Percentiles rank a stretch among this genome's conserved stretches.
Conservation (phyloP, 257 asterid species). For the Jaltomata sinuosa region DNA sequence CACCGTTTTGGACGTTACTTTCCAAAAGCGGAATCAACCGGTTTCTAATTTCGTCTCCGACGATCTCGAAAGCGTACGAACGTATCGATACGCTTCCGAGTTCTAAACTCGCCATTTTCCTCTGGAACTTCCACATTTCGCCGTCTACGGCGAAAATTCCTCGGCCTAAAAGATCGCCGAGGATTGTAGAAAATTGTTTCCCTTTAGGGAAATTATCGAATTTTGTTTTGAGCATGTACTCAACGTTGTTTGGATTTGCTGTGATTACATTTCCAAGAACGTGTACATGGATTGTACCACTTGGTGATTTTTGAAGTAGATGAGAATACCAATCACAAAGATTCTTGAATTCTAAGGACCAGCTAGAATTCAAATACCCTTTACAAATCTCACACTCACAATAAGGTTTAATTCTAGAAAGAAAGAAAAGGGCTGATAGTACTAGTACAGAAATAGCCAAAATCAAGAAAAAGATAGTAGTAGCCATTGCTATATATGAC, state of each 20-base stretch:
- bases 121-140: constrained; percentile 64
- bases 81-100: constrained; percentile 51
- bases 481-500: constrained; percentile 10
- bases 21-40: constrained; percentile 48
- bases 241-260: constrained; percentile 50
- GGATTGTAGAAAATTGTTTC: constrained; percentile 38
- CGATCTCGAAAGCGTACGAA: constrained; percentile 45
- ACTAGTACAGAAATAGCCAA: constrained; percentile 3
- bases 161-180: constrained; percentile 66
- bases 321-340: constrained; percentile 80
- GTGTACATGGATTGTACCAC: constrained; percentile 65
- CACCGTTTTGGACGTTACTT: neutral
- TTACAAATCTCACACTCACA: constrained; percentile 62
- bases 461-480: constrained; percentile 16
- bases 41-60: constrained; percentile 30
- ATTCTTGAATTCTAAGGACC: constrained; percentile 47
- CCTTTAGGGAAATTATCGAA: constrained; percentile 76
- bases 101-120: constrained; percentile 64
- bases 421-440: constrained; percentile 6
- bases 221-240: constrained; percentile 54
- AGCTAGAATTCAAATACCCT: constrained; percentile 34
- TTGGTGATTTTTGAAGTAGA: constrained; percentile 42
- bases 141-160: constrained; percentile 93
- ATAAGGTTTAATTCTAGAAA: constrained; percentile 31
- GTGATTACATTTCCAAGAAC: constrained; percentile 59